phyloP scores from a whole-genome alignment of 768 basidiomycete species.

The Lentinula sp. region DNA sequence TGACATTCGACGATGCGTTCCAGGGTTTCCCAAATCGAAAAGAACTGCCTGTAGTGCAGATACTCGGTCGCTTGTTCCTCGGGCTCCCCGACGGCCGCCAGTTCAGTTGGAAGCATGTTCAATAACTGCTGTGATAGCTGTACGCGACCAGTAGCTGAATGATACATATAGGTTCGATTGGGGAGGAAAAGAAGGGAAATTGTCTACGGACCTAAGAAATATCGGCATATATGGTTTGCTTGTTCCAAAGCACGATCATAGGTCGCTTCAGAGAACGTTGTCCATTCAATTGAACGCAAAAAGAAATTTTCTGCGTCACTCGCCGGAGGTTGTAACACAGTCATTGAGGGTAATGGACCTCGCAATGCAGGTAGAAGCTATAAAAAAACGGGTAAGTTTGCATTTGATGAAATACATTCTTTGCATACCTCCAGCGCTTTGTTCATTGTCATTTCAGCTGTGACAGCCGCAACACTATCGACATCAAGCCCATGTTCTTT shows the following conservation, averaged over 20 bases:
- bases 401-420: not conserved
- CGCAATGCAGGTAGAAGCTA: constrained; percentile 49
- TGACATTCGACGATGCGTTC: constrained; percentile 57
- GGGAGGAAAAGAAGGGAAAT: not conserved
- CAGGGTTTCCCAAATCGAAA: constrained; percentile 65
- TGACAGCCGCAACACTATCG: constrained; percentile 68
- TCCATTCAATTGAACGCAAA: constrained; percentile 91
- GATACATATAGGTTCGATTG: not conserved
- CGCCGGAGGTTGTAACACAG: constrained; percentile 47
- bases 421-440: constrained; percentile 54
- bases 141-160: constrained; percentile 65
- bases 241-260: constrained; percentile 76
- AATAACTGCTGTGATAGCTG: constrained; percentile 58
- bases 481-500: constrained; percentile 83
- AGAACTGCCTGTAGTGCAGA: constrained; percentile 76
- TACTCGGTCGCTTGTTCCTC: constrained; percentile 72
- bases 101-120: constrained; percentile 54
- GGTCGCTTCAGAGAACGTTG: constrained; percentile 70
- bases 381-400: constrained; percentile 7
- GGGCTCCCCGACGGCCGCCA: constrained; percentile 56
- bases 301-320: constrained; percentile 58
- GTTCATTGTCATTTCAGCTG: constrained; percentile 75
- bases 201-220: constrained; percentile 69
- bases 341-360: constrained; percentile 57
- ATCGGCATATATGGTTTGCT: constrained; percentile 82